Evolutionary conservation across 257 asterid species (phyloP).

Genomic region (Solanum ossicruentum): DNA sequence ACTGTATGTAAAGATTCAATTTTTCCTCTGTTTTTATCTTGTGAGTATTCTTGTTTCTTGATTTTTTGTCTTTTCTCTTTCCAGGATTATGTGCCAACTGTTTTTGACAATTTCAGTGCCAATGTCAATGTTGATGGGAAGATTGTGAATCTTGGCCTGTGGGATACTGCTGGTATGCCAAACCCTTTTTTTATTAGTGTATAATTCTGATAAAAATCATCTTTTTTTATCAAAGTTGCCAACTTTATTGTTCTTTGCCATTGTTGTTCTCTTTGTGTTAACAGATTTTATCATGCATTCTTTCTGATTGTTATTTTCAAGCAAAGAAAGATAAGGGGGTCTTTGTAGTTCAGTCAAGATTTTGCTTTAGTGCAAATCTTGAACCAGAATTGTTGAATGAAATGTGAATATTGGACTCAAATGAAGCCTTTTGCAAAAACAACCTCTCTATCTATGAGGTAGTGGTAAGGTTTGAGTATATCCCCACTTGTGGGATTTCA

Average conservation of each 20-base stretch:
- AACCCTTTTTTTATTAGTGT: background rate
- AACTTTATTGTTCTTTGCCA: background rate
- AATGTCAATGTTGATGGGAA: conserved; percentile 27
- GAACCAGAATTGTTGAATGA: background rate
- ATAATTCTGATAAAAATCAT: background rate
- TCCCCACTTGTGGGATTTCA: too few relatives aligned
- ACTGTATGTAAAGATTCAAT: background rate
- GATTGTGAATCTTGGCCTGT: conserved; percentile 22
- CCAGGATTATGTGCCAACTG: conserved; percentile 33
- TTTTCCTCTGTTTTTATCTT: background rate
- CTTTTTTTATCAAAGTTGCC: background rate
- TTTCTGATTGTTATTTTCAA: background rate
- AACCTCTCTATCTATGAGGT: too few relatives aligned
- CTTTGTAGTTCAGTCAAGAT: background rate
- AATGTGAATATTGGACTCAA: background rate
- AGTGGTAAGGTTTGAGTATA: too few relatives aligned
- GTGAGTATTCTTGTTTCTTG: background rate
- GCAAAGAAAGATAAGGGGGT: background rate
- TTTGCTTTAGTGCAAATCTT: background rate
- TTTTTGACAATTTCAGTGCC: conserved; percentile 34
- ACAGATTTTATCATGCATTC: background rate
- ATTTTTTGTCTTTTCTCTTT: background rate
- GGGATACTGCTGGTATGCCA: conserved; percentile 29
- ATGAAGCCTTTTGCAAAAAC: background rate
- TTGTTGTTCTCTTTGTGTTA: background rate